A percentile compares a stretch with the other conserved stretches of the same genome.
These are phyloP conservation scores for Babesia ovata DNA, from an alignment of 169 alveolate genomes.

Conservation along the genomic window DNA sequence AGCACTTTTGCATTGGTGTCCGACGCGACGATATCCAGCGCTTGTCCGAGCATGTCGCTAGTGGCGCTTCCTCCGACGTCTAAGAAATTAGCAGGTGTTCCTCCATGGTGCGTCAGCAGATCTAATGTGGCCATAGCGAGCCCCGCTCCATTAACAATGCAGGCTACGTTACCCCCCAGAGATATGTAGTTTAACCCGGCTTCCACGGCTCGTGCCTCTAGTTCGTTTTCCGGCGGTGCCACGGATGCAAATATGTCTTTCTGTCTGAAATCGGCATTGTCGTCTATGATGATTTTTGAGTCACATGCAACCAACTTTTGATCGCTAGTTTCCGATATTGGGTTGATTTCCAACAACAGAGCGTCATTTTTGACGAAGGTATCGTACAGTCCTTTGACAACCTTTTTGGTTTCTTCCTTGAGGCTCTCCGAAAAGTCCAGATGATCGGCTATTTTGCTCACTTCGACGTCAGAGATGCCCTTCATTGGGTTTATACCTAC, in stretches of 20 bases:
- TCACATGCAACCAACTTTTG: constrained; percentile 90
- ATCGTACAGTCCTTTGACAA: constrained; percentile 73
- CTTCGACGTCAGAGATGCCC: constrained; percentile 79
- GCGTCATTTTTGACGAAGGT: constrained; percentile 89
- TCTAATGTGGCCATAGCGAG: constrained; percentile 98
- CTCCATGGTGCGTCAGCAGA: constrained; percentile 85
- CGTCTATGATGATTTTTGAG: constrained; percentile 93
- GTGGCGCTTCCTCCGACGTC: constrained; percentile 97
- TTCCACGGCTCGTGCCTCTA: constrained; percentile 90
- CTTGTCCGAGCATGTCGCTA: constrained; percentile 87
- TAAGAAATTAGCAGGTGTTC: constrained; percentile 94
- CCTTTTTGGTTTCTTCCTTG: constrained; percentile 59
- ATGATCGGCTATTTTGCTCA: constrained; percentile 68
- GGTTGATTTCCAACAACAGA: constrained; percentile 93
- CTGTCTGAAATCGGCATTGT: constrained; percentile 94
- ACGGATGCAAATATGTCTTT: constrained; percentile 80
- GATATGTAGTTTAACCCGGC: constrained; percentile 90
- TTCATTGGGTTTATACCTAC: constrained; percentile 71
- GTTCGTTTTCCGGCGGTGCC: constrained; percentile 78
- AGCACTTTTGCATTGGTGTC: constrained; percentile 89
- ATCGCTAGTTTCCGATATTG: constrained; percentile 87
- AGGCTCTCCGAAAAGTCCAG: constrained; percentile 71
- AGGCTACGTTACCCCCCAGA: constrained; percentile 89
- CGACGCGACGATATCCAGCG: constrained; percentile 86
- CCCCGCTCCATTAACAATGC: constrained; percentile 98